Base-by-base conservation (phyloP, 441 rosid species). In the Populus tomentosa region DNA sequence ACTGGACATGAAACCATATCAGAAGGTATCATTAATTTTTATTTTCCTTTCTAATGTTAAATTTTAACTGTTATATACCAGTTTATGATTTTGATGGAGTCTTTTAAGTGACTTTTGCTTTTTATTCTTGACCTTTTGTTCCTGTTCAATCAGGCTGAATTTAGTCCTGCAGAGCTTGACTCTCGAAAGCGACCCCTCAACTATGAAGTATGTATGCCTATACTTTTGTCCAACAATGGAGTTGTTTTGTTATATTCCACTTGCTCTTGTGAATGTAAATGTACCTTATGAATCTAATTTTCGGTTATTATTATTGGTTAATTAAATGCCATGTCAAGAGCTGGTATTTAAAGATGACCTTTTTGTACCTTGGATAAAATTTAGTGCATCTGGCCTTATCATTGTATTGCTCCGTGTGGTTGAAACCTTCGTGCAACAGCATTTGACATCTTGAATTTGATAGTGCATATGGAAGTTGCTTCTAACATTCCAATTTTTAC, bases 101-200 rank as follows among this genome's bases (percentile, higher is more conserved):
- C 28, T 14, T 30, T n/a, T 18, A 21, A 42, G 4, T 56, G 9
- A 71, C 26, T 24, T 65, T 53, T 18, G 72, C 23, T 72, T 59
- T 69, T 71, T 73, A 13, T 46, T 33, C 30, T 24, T 24, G 16
- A 64, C 14, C 14, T 64, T 23, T 10, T 64, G 11, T 21, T 5
- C 33, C 2, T 64, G 16, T 21, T 64, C 68, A 65, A 79, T 30
- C 86, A 91, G 90, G 92, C 90, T 9, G 90, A 88, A 69, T 90
- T 88, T 78, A 82, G 88, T 66, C 94, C 90, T 35, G 80, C 81
- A 79, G 92, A 91, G 79, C 87, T 90, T 67, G 73, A 82, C 82
- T 83, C 90, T 5, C 84, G 90, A 73, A 90, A 91, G 76, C 87
- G 82, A 40, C 83, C 79, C 1, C 81, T 88, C 72, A 82, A 87